Base-by-base conservation (phyloP, 805 yeast genomes). In the Candida boleticola region DNA sequence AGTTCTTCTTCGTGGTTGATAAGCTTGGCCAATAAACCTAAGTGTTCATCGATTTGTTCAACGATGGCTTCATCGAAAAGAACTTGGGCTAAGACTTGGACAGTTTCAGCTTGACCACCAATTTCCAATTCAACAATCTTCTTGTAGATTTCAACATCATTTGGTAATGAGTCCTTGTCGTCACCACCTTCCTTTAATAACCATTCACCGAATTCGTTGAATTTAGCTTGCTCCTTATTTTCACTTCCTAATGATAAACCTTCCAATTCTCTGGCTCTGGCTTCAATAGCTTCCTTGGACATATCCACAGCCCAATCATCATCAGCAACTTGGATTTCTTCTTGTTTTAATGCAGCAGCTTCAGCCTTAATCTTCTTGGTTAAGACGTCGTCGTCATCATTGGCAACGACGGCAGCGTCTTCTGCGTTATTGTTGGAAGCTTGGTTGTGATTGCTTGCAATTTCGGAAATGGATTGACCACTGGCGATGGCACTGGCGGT, bases 301-400 rank as follows among this genome's bases (percentile, higher is more conserved):
- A 90, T 88, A 65, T 92, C 99, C 33, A 90, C 96, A 16, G 97
- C 89, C 98, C 98, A 92, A 52, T 88, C 96, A 53, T 87, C 97
- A 60, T 89, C 96, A 50, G 83, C 82, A 41, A 86, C 85, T 45
- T 80, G 77, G 38, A 77, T 77, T 19, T 51, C 52, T 20, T 54
- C 51, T 29, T 53, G 48, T 29, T 79, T 74, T 45, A 86, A 71
- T 30, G 74, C 78, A 10, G 89, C 83, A 17, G 93, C 95, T 63
- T 86, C 95, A 36, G 93, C 89, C 62, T 80, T 83, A 73, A 85
- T 84, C 58, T 84, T 84, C 60, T 81, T 77, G 34, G 93, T 82
- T 51, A 86, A 74, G 42, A 79, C 83, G 59, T 85, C 92, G 50
- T 84, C 88, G 51, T 83, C 85, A 29, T 77, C 77, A 45, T 68